phyloP scores from a whole-genome alignment of 306 rosid genomes.

The Prunus padus region DNA sequence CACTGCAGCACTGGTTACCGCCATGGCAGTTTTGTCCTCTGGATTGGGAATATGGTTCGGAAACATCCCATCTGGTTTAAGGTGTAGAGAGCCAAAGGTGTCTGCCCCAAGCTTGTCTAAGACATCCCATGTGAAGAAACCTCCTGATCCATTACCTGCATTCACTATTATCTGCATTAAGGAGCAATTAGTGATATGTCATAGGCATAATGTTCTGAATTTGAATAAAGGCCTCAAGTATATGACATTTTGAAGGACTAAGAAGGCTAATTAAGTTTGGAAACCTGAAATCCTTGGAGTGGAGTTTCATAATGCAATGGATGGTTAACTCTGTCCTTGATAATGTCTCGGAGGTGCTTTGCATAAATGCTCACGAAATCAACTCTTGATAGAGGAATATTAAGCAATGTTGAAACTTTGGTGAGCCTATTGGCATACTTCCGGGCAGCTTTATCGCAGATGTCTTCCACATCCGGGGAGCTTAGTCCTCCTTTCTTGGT shows the following conservation, averaged over 20 bases:
- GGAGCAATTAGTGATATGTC: background rate
- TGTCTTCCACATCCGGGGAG: constrained; percentile 69
- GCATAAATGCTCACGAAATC: constrained; percentile 84
- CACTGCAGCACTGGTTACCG: constrained; percentile 71
- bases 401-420: constrained; percentile 61
- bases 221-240: background rate
- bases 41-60: constrained; percentile 95
- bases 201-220: background rate
- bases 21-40: constrained; percentile 84
- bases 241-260: too few relatives aligned
- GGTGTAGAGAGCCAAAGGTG: constrained; percentile 86
- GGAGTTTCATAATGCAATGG: constrained; percentile 80
- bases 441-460: constrained; percentile 72
- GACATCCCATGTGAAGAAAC: constrained; percentile 86
- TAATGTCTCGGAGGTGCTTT: constrained; percentile 62
- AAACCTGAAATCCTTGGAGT: constrained; percentile 82
- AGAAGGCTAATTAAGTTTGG: background rate
- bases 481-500: constrained; percentile 80
- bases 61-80: constrained; percentile 87
- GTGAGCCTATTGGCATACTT: constrained; percentile 70
- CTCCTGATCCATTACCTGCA: constrained; percentile 96
- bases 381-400: constrained; percentile 45
- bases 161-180: constrained; percentile 74
- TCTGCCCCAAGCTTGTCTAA: constrained; percentile 94
- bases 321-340: constrained; percentile 72